Base-by-base conservation (phyloP, 768 basidiomycete species). In the Mycena maculata region DNA sequence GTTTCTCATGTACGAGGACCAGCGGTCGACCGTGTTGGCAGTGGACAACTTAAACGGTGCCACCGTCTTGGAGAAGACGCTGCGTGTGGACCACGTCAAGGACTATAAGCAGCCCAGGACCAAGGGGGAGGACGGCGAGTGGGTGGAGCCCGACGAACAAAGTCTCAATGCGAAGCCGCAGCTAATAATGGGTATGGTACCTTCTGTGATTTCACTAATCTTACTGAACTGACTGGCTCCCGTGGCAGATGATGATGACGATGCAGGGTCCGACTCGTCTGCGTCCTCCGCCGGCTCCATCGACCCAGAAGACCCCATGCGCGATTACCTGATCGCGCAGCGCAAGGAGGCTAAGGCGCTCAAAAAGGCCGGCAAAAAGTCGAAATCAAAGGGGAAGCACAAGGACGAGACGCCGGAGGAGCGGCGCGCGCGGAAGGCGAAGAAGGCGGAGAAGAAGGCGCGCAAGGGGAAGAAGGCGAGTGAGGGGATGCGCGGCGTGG, bases 11-110 rank as follows among this genome's bases (percentile, higher is more conserved):
- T 99, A 99, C 78, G 95, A 97, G 80, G 96, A 99, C 78, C 98
- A 99, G 80, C 88, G 95, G 52, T 97, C 95, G 65, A 99, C 98
- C 8, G 78, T 98, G 55, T 85, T 99, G 53, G 98, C 98, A 11
- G 97, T 99, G 68, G 98, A 99, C 82, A 99, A 99, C 82, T 89
- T 99, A 79, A 99, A 98, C 74, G 98, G 98, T 44, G 94, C 96
- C 50, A 88, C 89, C 59, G 91, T 99, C 44, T 82, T 98, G 33
- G 94, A 92, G 18, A 85, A 90, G 72, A 97, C 90, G 3, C 82
- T 99, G 55, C 90, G 96, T 20, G 98, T 98, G 42, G 95, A 98
- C 76, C 93, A 96, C 74, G 93, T 94, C 69, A 93, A 91, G 77
- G 87, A 95, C 72, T 99, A 99, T 77, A 95, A 94, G 75, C 96